Evolutionary conservation across 1,284 basidiomycete species (phyloP), one percentile per base, ranked within the genome.

Genomic region (Apiotrichum mycotoxinovorans): DNA sequence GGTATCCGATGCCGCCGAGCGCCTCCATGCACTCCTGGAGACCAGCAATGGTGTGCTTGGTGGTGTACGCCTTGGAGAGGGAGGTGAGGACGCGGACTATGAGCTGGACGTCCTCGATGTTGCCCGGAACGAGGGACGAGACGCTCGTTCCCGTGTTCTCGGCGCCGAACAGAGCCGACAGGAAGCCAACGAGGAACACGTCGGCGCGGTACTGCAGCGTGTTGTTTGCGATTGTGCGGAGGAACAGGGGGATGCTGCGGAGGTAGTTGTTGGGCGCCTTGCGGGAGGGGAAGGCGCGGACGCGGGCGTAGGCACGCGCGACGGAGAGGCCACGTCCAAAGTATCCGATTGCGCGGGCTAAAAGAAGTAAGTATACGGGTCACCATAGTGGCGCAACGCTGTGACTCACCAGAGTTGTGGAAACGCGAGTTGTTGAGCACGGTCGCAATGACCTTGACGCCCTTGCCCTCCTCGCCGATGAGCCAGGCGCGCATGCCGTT

Each of bases 11-110:
- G 48, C 88, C 81, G 0, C 82, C 83, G 48, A 83, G 86, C 67
- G 89, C 87, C 66, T 89, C 86, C 88, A 91, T 91, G 66, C 89
- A 91, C 0, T 88, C 89, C 55, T 86, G 85, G 4, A 87, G 87
- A 26, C 88, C 87, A 3, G 89, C 77, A 10, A 84, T 79, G 0
- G 82, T 83, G 64, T 84, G 84, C 57, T 87, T 84, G 11, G 88
- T 83, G 2, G 81, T 80, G 70, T 87, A 89, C 0, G 84, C 86
- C 71, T 91, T 91, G 42, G 82, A 78, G 0, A 85, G 82, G 2
- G 87, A 85, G 0, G 87, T 90, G 54, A 90, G 70, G 61, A 90
- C 73, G 52, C 88, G 79, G 60, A 90, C 67, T 50, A 85, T 76
- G 22, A 75, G 68, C 56, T 78, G 68, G 5, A 41, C 86, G 11